Evolutionary conservation across 2,329 filamentous ascomycete genomes (phyloP).

Genomic region (Arthrobotrys sinensis): DNA sequence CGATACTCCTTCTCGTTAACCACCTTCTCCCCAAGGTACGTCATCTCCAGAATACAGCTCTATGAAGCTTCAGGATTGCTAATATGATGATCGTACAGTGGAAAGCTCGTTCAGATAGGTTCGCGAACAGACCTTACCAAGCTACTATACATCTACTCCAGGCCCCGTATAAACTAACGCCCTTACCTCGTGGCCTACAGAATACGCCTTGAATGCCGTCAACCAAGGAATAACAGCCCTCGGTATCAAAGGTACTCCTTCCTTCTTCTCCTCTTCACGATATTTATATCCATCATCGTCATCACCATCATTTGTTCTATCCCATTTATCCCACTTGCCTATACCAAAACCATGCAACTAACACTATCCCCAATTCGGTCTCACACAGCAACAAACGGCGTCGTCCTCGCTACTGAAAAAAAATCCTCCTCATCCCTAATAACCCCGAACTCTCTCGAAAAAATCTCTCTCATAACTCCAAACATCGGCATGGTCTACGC

Average conservation of each 20-base stretch:
- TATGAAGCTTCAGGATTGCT: slow-evolving; percentile 40
- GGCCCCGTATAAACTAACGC: slow-evolving; percentile 2
- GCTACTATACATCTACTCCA: slow-evolving; percentile 30
- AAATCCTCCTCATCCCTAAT: slow-evolving; percentile 98
- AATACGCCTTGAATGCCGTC: slow-evolving; percentile 99
- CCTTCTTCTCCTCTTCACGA: not conserved
- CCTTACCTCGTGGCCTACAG: slow-evolving; percentile 70
- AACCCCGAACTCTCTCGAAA: slow-evolving; percentile 93
- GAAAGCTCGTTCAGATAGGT: slow-evolving; percentile 99
- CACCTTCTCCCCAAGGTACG: slow-evolving; percentile 97
- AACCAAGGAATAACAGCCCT: slow-evolving; percentile 99
- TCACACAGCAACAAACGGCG: slow-evolving; percentile 89
- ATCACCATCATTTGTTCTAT: not conserved
- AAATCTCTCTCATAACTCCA: slow-evolving; percentile 97
- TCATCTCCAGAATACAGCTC: slow-evolving; percentile 56
- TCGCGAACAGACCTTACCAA: slow-evolving; percentile 65
- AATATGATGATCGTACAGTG: slow-evolving; percentile 72
- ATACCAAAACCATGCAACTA: slow-evolving; percentile 56
- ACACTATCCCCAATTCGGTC: slow-evolving; percentile 49
- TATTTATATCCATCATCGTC: not conserved
- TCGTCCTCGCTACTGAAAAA: slow-evolving; percentile 99
- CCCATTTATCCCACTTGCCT: slow-evolving; percentile 13
- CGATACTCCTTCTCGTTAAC: slow-evolving; percentile 99
- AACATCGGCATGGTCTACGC: slow-evolving; percentile 99
- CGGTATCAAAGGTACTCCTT: slow-evolving; percentile 88